phyloP scores from a whole-genome alignment of 805 yeast genomes.

The Blastobotrys americana region DNA sequence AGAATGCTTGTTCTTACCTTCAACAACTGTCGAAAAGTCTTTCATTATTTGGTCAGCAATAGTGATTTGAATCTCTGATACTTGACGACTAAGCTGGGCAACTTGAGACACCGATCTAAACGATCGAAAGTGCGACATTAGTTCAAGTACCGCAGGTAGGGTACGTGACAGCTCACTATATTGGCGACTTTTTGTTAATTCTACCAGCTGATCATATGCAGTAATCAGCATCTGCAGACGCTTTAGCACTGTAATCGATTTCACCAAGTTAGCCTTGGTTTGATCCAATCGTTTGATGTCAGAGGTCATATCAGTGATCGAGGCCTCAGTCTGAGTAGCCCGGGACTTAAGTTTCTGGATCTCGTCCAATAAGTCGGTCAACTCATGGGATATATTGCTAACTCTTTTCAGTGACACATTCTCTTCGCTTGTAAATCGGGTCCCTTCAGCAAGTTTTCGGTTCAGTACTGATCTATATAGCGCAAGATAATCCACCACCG shows the following conservation, averaged over 20 bases:
- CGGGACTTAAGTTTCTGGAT: constrained; percentile 42
- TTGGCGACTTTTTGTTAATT: constrained; percentile 40
- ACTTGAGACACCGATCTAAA: constrained; percentile 80
- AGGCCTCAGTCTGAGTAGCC: constrained; percentile 49
- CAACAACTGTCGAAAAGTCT: constrained; percentile 47
- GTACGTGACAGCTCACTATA: constrained; percentile 50
- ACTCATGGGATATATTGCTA: constrained; percentile 29
- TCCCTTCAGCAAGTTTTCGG: constrained; percentile 35
- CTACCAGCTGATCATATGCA: constrained; percentile 57
- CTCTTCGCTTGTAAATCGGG: constrained; percentile 31
- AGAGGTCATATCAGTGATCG: constrained; percentile 63
- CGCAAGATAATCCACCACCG: constrained; percentile 43
- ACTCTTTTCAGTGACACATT: constrained; percentile 20
- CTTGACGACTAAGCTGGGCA: constrained; percentile 53
- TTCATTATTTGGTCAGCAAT: constrained; percentile 62
- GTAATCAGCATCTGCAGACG: constrained; percentile 78
- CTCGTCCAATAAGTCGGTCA: constrained; percentile 33
- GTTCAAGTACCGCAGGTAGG: constrained; percentile 64
- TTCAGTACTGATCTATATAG: constrained; percentile 46
- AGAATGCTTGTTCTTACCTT: constrained; percentile 19
- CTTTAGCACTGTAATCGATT: constrained; percentile 78
- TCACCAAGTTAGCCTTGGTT: constrained; percentile 74
- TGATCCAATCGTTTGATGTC: constrained; percentile 73
- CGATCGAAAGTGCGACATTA: constrained; percentile 64
- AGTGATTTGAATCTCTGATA: constrained; percentile 51